Percentiles rank a stretch among this genome's conserved stretches.
Conservation (phyloP, 805 yeast genomes). For the Clavispora vitiphila region DNA sequence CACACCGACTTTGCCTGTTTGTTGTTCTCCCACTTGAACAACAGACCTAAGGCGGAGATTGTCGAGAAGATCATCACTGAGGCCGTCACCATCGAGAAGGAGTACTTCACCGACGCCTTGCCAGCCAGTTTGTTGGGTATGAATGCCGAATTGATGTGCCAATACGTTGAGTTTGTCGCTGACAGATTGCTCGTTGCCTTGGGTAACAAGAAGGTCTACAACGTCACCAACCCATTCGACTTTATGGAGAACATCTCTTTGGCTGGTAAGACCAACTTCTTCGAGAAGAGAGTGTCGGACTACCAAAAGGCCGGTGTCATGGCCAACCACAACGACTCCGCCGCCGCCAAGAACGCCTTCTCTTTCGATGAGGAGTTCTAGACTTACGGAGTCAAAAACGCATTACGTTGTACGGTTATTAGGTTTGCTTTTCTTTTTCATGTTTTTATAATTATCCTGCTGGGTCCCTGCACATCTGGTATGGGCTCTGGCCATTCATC, state of each 20-base stretch:
- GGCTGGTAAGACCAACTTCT: conserved; percentile 98
- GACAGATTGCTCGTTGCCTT: conserved; percentile 89
- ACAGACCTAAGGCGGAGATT: conserved; percentile 76
- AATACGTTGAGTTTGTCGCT: conserved; percentile 96
- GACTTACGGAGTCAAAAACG: background rate
- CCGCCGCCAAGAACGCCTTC: conserved; percentile 52
- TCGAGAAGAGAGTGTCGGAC: conserved; percentile 97
- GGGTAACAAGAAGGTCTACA: conserved; percentile 86
- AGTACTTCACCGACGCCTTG: conserved; percentile 61
- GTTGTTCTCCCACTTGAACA: conserved; percentile 84
- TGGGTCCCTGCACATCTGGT: conserved; percentile 13
- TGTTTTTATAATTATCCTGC: conserved; percentile 6
- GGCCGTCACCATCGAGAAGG: conserved; percentile 93
- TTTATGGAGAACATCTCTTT: conserved; percentile 98
- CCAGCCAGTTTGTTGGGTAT: conserved; percentile 92
- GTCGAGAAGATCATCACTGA: conserved; percentile 87
- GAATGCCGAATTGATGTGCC: conserved; percentile 93
- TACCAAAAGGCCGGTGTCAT: conserved; percentile 99
- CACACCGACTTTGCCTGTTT: conserved; percentile 98
- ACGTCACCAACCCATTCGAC: conserved; percentile 91
- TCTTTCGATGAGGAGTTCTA: conserved; percentile 90
- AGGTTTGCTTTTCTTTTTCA: background rate
- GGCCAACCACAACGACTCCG: conserved; percentile 60
- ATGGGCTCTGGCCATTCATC: conserved; percentile 12
- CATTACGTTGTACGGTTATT: background rate